phyloP scores from a whole-genome alignment of 2,329 filamentous ascomycete genomes.

The Pezicula neosporulosa region DNA sequence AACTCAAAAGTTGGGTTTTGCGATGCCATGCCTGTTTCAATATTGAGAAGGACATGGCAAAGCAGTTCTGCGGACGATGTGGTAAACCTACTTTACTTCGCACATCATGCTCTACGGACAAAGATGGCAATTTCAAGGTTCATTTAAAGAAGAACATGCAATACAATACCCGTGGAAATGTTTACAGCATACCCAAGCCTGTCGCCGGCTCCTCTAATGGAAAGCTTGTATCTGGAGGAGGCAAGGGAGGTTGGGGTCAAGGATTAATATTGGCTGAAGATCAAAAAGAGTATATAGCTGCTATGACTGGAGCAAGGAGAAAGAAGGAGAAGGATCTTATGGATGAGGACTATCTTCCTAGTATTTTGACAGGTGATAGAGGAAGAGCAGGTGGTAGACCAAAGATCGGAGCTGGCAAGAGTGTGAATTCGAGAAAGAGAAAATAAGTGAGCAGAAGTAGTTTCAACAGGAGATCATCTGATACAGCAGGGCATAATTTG shows the following conservation, averaged over 20 bases:
- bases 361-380: constrained; percentile 78
- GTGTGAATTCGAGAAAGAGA: constrained; percentile 76
- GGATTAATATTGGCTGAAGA: constrained; percentile 87
- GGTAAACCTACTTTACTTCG: constrained; percentile 84
- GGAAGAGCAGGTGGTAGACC: constrained; percentile 62
- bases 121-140: constrained; percentile 75
- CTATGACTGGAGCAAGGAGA: constrained; percentile 60
- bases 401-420: constrained; percentile 80
- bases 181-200: constrained; percentile 90
- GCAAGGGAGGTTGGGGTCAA: constrained; percentile 82
- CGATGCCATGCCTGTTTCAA: constrained; percentile 94
- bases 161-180: constrained; percentile 90
- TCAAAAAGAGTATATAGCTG: constrained; percentile 84
- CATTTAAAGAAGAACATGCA: constrained; percentile 94
- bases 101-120: constrained; percentile 80
- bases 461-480: constrained; percentile 4
- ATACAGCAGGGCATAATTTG: constrained; percentile 1
- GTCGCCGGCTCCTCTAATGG: constrained; percentile 77
- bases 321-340: constrained; percentile 77
- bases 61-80: constrained; percentile 91
- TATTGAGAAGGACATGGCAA: constrained; percentile 76
- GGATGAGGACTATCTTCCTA: constrained; percentile 90
- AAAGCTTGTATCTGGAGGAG: constrained; percentile 64
- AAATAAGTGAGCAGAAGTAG: constrained; percentile 28
- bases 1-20: constrained; percentile 83